Evolutionary conservation across 306 rosid genomes (phyloP).

Genomic region (Arachis stenosperma): DNA sequence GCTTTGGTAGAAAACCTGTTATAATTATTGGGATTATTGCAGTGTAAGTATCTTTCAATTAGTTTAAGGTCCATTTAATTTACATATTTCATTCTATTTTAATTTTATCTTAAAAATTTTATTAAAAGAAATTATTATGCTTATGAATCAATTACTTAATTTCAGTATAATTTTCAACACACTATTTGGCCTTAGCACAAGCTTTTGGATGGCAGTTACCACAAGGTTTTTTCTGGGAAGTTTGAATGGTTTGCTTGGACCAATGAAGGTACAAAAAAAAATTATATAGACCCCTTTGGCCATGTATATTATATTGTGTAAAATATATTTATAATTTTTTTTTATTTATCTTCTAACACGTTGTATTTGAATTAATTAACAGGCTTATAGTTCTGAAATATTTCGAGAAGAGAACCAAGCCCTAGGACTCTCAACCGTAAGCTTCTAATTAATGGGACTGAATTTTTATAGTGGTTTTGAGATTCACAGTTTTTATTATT

Average conservation of each 20-base stretch:
- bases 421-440: conserved; percentile 64
- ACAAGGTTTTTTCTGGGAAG: conserved; percentile 72
- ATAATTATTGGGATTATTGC: conserved; percentile 49
- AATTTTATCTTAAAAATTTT: no score
- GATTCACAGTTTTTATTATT: no score
- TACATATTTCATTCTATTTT: no score
- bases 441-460: conserved; percentile 9
- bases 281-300: no score
- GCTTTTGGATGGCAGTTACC: conserved; percentile 73
- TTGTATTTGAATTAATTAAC: neutral
- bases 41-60: conserved; percentile 41
- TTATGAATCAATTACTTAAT: neutral
- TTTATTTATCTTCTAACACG: no score
- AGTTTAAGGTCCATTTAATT: no score
- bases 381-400: conserved; percentile 69
- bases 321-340: no score
- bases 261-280: conserved; percentile 57
- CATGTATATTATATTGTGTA: no score
- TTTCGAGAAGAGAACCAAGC: conserved; percentile 66
- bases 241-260: conserved; percentile 71
- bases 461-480: no score
- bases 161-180: conserved; percentile 65
- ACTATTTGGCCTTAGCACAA: conserved; percentile 71
- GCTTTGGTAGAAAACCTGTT: conserved; percentile 72
- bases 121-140: no score